Conservation (phyloP, 805 yeast genomes). For the Candida orba region DNA sequence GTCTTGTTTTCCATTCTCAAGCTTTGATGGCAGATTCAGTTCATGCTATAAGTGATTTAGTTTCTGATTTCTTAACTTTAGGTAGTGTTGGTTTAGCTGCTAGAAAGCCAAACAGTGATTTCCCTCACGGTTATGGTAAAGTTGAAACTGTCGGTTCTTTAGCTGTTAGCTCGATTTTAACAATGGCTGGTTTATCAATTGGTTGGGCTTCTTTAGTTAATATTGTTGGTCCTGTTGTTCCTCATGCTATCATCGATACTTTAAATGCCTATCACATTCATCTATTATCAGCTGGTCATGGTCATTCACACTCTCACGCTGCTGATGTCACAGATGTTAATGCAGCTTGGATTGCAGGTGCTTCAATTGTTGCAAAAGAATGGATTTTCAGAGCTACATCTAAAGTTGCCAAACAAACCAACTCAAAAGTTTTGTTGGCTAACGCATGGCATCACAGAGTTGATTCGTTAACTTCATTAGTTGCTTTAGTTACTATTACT, state of each 20-base stretch:
- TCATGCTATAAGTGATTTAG: constrained; percentile 85
- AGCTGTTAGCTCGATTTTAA: constrained; percentile 74
- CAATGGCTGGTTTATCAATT: constrained; percentile 84
- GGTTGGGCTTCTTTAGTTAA: constrained; percentile 78
- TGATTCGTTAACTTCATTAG: constrained; percentile 86
- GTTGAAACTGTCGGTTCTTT: constrained; percentile 89
- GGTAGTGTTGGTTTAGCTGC: constrained; percentile 78
- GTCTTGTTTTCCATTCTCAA: constrained; percentile 88
- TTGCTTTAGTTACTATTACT: constrained; percentile 82
- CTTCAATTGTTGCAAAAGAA: constrained; percentile 80
- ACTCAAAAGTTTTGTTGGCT: constrained; percentile 86
- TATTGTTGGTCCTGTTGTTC: constrained; percentile 60
- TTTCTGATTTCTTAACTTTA: constrained; percentile 83
- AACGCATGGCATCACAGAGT: constrained; percentile 99
- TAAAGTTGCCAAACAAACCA: constrained; percentile 66
- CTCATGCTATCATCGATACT: constrained; percentile 51
- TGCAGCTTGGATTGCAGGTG: constrained; percentile 96
- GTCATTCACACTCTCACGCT: constrained; percentile 25
- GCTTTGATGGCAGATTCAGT: constrained; percentile 91
- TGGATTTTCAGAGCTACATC: constrained; percentile 80
- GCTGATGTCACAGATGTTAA: constrained; percentile 58
- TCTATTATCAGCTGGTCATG: constrained; percentile 30
- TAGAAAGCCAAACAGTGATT: constrained; percentile 48
- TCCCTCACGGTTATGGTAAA: constrained; percentile 89
- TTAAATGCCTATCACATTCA: constrained; percentile 45